Evolutionary conservation across 177 flowering plant genomes (phyloP), one percentile per base, ranked within the genome.

Genomic region (Telopea speciosissima): DNA sequence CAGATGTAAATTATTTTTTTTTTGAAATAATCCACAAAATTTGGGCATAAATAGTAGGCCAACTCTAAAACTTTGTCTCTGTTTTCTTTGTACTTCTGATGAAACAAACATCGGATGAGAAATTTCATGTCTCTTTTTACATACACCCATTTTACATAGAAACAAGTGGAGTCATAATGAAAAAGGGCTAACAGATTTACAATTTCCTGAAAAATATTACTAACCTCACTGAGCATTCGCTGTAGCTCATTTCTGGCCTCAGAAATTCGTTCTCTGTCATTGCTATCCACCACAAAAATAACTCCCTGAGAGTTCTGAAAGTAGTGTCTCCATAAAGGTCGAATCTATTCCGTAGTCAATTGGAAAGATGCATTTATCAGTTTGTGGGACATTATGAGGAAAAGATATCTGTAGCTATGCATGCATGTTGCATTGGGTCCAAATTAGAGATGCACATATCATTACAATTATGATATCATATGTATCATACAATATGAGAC

Each of bases 301-400:
- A 88, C 81, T 14, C 88, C 91, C 28, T 88, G 88, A 0, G 89
- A 83, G 76, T 86, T 85, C 77, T 85, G 88, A 69, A 88, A 88
- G 75, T 89, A 87, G 79, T 83, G 87, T 60, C 93, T 83, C 93
- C 93, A 87, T n/a, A 89, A 72, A 36, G 90, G 90, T 40, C 88
- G 75, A 64, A 87, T 86, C 88, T 87, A 69, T n/a, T 59, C 24
- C 45, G 22, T 28, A 71, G 24, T 62, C 17, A 62, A 13, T 49
- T 49, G 54, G 54, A 49, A 49, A 49, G 54, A 12, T 16, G 54
- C 54, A 49, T 0, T 17, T 19, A 49, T 49, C 8, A 49, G 54
- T 49, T 49, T 49, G 14, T 12, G 54, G 54, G 54, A 13, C 19
- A 49, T 12, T 49, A 49, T 49, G 0, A 49, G 19, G 13, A 49